Evolutionary conservation across 2,329 filamentous ascomycete species (phyloP).

Genomic region (Chaetomium sp.): DNA sequence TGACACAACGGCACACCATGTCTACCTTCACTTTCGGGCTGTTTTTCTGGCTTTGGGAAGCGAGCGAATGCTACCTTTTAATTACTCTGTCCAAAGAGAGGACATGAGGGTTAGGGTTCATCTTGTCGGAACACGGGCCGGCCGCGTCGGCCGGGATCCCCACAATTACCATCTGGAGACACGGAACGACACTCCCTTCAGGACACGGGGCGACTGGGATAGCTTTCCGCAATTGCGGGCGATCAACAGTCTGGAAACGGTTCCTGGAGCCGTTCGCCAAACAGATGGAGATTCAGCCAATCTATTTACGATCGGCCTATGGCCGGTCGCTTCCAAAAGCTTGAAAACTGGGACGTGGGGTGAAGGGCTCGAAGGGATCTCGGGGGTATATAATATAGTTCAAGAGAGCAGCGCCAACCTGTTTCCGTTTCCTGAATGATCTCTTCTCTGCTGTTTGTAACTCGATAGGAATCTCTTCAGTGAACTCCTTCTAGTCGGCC

Average conservation of each 20-base stretch:
- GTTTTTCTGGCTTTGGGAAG: too few species aligned
- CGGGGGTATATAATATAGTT: background rate
- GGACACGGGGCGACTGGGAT: background rate
- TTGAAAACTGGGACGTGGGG: background rate
- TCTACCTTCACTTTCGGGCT: too few species aligned
- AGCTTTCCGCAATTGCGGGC: slow-evolving; percentile 5
- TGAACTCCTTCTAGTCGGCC: background rate
- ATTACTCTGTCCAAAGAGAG: background rate
- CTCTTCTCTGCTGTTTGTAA: too few species aligned
- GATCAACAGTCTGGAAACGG: slow-evolving; percentile 4
- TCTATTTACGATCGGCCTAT: slow-evolving; percentile 2
- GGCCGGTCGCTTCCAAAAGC: background rate
- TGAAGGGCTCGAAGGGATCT: background rate
- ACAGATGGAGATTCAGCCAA: slow-evolving; percentile 17
- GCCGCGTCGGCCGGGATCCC: slow-evolving; percentile 4
- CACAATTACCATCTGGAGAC: slow-evolving; percentile 16
- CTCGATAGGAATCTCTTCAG: background rate
- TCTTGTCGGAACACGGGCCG: background rate
- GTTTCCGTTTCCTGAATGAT: too few species aligned
- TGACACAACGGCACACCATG: too few species aligned
- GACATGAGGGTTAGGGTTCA: background rate
- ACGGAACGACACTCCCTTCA: slow-evolving; percentile 20
- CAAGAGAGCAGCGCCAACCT: too few species aligned
- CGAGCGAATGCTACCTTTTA: background rate
- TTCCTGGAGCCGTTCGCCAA: slow-evolving; percentile 21